Conservation (phyloP, 257 asterid species). For the Penstemon eatonii region DNA sequence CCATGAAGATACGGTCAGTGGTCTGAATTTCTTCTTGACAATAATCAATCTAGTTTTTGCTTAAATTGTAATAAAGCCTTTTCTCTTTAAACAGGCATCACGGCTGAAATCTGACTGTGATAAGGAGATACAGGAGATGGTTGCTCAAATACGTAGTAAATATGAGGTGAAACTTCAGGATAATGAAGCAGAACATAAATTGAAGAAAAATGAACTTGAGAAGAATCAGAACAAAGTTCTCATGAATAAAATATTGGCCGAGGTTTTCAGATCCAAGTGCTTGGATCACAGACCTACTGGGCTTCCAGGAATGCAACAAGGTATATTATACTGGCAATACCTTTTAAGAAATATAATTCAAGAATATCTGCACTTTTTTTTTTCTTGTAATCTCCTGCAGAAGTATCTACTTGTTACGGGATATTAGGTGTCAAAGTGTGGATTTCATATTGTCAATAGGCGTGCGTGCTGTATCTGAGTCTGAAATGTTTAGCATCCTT, state of each 20-base stretch:
- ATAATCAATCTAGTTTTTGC: slow-evolving; percentile 18
- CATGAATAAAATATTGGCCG: slow-evolving; percentile 58
- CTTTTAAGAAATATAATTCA: slow-evolving; percentile 13
- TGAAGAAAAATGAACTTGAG: slow-evolving; percentile 40
- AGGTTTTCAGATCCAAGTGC: slow-evolving; percentile 44
- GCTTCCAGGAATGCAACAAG: slow-evolving; percentile 49
- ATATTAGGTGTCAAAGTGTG: no score
- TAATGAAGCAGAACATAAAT: slow-evolving; percentile 39
- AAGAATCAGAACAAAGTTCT: slow-evolving; percentile 39
- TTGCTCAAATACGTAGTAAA: slow-evolving; percentile 45
- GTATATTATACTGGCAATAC: slow-evolving; percentile 35
- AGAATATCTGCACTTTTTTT: not conserved
- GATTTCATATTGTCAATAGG: no score
- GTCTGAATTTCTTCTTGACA: slow-evolving; percentile 29
- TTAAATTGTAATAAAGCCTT: slow-evolving; percentile 15
- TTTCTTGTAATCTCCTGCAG: no score
- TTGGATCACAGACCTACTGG: slow-evolving; percentile 49
- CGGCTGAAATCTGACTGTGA: slow-evolving; percentile 50
- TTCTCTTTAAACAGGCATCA: slow-evolving; percentile 42
- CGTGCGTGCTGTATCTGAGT: no score
- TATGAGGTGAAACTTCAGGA: slow-evolving; percentile 52
- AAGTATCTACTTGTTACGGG: no score
- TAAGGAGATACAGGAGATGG: slow-evolving; percentile 57
- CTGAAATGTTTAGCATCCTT: no score
- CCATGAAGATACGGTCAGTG: slow-evolving; percentile 45